A percentile compares a stretch with the other conserved stretches of the same genome.
Evolutionary conservation across 2,329 filamentous ascomycete genomes (phyloP).

Genomic region (Calycina marina): DNA sequence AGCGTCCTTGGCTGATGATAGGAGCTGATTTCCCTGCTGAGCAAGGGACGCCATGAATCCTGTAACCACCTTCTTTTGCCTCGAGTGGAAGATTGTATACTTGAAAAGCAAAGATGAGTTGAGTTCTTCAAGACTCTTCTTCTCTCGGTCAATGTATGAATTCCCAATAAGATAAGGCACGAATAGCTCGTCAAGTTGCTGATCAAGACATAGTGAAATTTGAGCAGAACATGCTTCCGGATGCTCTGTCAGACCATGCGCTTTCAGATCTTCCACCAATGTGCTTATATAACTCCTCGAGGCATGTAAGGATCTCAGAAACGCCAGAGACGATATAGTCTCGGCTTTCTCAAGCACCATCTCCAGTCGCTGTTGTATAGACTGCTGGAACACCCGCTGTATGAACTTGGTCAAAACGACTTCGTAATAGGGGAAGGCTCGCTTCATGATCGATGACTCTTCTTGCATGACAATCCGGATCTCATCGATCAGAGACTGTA

Average conservation of each 20-base stretch:
- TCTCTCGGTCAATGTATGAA: slow-evolving; percentile 57
- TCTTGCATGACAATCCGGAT: slow-evolving; percentile 93
- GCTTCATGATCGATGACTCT: slow-evolving; percentile 91
- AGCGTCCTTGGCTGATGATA: slow-evolving; percentile 77
- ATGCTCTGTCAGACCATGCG: slow-evolving; percentile 87
- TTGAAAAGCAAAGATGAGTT: slow-evolving; percentile 92
- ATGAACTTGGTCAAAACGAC: slow-evolving; percentile 87
- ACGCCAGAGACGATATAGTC: slow-evolving; percentile 80
- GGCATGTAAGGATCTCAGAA: slow-evolving; percentile 78
- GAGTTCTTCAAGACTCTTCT: slow-evolving; percentile 58
- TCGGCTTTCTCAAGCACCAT: slow-evolving; percentile 93
- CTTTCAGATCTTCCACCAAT: slow-evolving; percentile 83
- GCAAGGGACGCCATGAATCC: slow-evolving; percentile 88
- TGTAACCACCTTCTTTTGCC: slow-evolving; percentile 74
- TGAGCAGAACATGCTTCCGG: slow-evolving; percentile 82
- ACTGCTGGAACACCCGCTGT: slow-evolving; percentile 94
- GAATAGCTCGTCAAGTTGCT: slow-evolving; percentile 65
- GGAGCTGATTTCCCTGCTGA: slow-evolving; percentile 76
- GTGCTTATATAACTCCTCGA: slow-evolving; percentile 78
- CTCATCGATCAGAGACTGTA: slow-evolving; percentile 87
- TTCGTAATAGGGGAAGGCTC: slow-evolving; percentile 92
- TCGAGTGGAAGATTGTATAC: slow-evolving; percentile 87
- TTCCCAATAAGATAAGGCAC: slow-evolving; percentile 55
- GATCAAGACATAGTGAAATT: slow-evolving; percentile 61
- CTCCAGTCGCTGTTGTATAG: slow-evolving; percentile 88